Evolutionary conservation across 2,329 filamentous ascomycete species (phyloP), one percentile per base, ranked within the genome.

Genomic region (Colletotrichum acutatum): DNA sequence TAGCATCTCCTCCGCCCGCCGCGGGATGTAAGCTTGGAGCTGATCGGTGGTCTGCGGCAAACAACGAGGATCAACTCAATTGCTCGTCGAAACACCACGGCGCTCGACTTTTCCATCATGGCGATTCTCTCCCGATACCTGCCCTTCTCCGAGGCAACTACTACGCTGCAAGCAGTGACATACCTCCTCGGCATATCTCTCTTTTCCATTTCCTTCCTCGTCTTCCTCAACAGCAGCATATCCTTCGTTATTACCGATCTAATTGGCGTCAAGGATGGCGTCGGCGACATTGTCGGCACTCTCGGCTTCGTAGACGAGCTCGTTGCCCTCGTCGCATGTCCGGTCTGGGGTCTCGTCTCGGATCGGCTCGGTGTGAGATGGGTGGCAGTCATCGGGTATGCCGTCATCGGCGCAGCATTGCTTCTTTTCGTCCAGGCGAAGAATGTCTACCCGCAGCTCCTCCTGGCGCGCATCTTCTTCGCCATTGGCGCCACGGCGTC

Each of bases 401-500:
- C 88, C 28, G 90, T 98, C 76, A 93, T 98, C 67, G 95, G 93
- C 0, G 75, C 95, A 14, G 90, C 94, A 24, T 84, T 99, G 73
- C 89, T 93, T 58, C 81, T 95, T 16, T 94, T 98, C 78, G 95
- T 98, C 30, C 94, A 97, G 86, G 94, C 94, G 32, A 88, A 86
- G 76, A 95, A 95, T 83, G 90, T 98, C 9, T 98, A 98, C 83
- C 96, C 97, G 11, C 92, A 97, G 81, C 86, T 99, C 76, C 85
- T 98, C 67, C 85, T 98, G 54, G 95, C 94, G 67, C 89, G 97
- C 76, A 86, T 98, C 63, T 86, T 97, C 68, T 99, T 99, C 83
- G 97, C 95, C 76, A 78, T 98, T 22, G 97, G 97, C 28, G 97
- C 94, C 24, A 95, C 95, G n/a, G 97, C 96, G 26, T 91, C 94